Evolutionary conservation across 2,329 filamentous ascomycete species (phyloP).

Genomic region (Aspergillus sp.): DNA sequence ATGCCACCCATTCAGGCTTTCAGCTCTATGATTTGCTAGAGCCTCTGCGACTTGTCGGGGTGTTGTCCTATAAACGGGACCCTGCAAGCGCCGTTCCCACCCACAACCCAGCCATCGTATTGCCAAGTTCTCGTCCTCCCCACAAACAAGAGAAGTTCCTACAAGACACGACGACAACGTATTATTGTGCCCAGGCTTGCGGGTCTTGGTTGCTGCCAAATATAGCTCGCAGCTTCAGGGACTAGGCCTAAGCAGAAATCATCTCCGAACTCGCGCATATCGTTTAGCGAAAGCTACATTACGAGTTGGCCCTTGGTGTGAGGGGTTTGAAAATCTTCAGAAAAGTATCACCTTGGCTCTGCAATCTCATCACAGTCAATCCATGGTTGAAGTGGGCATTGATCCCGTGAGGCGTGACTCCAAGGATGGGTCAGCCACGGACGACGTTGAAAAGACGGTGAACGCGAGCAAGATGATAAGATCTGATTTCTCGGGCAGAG

Average conservation of each 20-base stretch:
- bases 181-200: neutral
- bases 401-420: slow-evolving; percentile 8
- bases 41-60: slow-evolving; percentile 11
- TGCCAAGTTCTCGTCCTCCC: slow-evolving; percentile 9
- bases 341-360: slow-evolving; percentile 16
- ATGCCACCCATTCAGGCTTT: neutral
- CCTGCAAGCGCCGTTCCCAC: slow-evolving; percentile 33
- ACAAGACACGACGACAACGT: neutral
- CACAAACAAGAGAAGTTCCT: neutral
- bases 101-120: slow-evolving; percentile 9
- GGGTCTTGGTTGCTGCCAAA: slow-evolving; percentile 17
- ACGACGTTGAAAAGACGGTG: slow-evolving; percentile 12
- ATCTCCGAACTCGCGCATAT: slow-evolving; percentile 9
- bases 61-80: slow-evolving; percentile 24
- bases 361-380: slow-evolving; percentile 22
- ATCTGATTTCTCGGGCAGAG: neutral
- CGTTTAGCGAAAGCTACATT: neutral
- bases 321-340: slow-evolving; percentile 3
- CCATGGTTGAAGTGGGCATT: slow-evolving; percentile 3
- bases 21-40: slow-evolving; percentile 18
- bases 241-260: slow-evolving; percentile 15
- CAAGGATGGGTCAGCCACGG: neutral
- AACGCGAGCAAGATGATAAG: neutral
- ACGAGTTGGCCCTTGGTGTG: slow-evolving; percentile 3
- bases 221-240: slow-evolving; percentile 12